A percentile compares a stretch with the other conserved stretches of the same genome.
Conservation (phyloP, 2,329 filamentous ascomycete genomes). For the Apiospora arundinis region DNA sequence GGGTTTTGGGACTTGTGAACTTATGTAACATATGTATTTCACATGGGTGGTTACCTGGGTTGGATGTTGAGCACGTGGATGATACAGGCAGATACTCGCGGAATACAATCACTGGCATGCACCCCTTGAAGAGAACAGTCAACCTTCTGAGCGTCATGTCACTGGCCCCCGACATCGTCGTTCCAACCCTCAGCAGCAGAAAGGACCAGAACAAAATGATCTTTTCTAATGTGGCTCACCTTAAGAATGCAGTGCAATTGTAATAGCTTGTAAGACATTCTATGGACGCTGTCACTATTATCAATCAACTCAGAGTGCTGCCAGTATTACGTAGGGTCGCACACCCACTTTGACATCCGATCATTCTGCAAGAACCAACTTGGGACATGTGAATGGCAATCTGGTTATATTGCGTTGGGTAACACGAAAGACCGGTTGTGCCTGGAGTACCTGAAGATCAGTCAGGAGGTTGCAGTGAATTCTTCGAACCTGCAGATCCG, state of each 20-base stretch:
- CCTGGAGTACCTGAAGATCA: neutral
- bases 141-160: neutral
- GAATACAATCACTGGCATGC: neutral
- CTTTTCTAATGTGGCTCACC: neutral
- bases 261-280: too few species aligned
- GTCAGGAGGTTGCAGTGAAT: neutral
- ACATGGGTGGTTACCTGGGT: neutral
- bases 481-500: neutral
- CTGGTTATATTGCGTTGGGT: constrained; percentile 2
- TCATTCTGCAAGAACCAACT: neutral
- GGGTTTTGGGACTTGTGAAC: neutral
- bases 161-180: neutral
- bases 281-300: too few species aligned
- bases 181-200: neutral
- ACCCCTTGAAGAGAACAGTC: neutral
- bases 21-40: neutral
- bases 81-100: neutral
- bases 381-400: neutral
- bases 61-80: neutral
- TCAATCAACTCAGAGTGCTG: too few species aligned
- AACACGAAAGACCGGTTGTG: neutral
- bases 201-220: too few species aligned
- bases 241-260: too few species aligned
- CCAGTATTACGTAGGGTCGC: neutral
- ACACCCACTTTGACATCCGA: neutral